phyloP scores from a whole-genome alignment of 345 rosid species.

The Erysimum cheiranthoides region DNA sequence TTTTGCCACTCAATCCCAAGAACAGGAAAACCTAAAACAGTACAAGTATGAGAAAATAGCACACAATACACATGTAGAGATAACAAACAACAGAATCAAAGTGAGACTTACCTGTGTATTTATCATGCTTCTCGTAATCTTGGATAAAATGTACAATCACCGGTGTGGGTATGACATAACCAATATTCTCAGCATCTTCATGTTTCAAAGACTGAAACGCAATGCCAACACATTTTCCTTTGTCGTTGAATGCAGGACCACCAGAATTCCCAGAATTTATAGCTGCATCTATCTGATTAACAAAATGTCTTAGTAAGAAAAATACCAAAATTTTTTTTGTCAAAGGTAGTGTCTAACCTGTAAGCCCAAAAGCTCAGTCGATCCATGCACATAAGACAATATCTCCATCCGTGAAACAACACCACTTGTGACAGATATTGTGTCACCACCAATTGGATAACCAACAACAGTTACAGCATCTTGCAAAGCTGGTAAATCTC shows the following conservation, averaged over 20 bases:
- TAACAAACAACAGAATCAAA: slow-evolving; percentile 11
- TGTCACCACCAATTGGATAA: slow-evolving; percentile 95
- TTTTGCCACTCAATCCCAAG: slow-evolving; percentile 99
- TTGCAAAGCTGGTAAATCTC: slow-evolving; percentile 91
- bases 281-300: slow-evolving; percentile 99
- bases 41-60: slow-evolving; percentile 26
- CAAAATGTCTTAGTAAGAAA: no score
- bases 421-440: slow-evolving; percentile 95
- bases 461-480: slow-evolving; percentile 99
- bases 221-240: slow-evolving; percentile 90
- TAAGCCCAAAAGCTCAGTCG: slow-evolving; percentile 91
- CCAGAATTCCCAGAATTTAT: slow-evolving; percentile 98
- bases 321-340: background rate
- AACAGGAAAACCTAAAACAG: slow-evolving; percentile 74
- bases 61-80: slow-evolving; percentile 21
- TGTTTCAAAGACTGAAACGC: slow-evolving; percentile 97
- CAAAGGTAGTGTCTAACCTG: slow-evolving; percentile 53
- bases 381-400: slow-evolving; percentile 87
- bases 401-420: slow-evolving; percentile 95
- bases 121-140: slow-evolving; percentile 89
- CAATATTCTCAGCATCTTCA: slow-evolving; percentile 94
- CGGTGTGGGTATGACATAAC: slow-evolving; percentile 95
- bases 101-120: slow-evolving; percentile 67
- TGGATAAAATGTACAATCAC: slow-evolving; percentile 83
- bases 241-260: slow-evolving; percentile 95